Evolutionary conservation across 2,329 filamentous ascomycete genomes (phyloP), one percentile per base, ranked within the genome.

Genomic region (Botrytis fragariae): DNA sequence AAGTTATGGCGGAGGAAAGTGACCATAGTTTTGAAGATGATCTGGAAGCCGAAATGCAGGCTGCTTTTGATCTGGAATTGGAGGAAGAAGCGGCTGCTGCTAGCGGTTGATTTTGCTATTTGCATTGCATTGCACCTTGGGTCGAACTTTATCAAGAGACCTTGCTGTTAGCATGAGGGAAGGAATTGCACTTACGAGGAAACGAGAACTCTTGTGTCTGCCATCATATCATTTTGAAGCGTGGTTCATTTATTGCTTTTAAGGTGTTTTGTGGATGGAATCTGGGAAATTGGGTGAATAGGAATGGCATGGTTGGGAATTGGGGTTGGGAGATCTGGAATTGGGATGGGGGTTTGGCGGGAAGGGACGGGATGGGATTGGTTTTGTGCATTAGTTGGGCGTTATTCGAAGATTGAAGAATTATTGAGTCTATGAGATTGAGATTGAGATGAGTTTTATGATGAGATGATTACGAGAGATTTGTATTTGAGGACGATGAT

Each of bases 31-130:
- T 63, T 20, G 83, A 82, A 37, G 71, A 71, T 16, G 85, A 90
- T 77, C 81, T 91, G 68, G 90, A 91, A 80, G 87, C 88, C n/a
- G 83, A 84, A 72, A 76, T 86, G 74, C 83, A 83, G 74, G 84
- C 82, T 5, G 85, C 84, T 75, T 80, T 85, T 78, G 82, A 82
- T 35, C 82, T 42, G 12, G 81, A 81, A 70, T 78, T 82, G 59
- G 68, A 59, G 51, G 51, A 60, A 62, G 63, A 48, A 59, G 69
- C 57, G 20, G 54, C 57, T 1, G 42, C 57, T 51, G 60, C 37
- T 25, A 61, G 16, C 44, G 60, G 61, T 60, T 71, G 57, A 71
- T 45, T 37, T 25, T 35, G 22, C 22, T 45, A 9, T 35, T 29
- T 57, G 10, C 51, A 44, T 42, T 42, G 20, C 51, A 54, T 69